These are phyloP conservation scores for Exophiala aquamarina DNA, from an alignment of 2,329 filamentous ascomycete genomes.

Conservation along the genomic window DNA sequence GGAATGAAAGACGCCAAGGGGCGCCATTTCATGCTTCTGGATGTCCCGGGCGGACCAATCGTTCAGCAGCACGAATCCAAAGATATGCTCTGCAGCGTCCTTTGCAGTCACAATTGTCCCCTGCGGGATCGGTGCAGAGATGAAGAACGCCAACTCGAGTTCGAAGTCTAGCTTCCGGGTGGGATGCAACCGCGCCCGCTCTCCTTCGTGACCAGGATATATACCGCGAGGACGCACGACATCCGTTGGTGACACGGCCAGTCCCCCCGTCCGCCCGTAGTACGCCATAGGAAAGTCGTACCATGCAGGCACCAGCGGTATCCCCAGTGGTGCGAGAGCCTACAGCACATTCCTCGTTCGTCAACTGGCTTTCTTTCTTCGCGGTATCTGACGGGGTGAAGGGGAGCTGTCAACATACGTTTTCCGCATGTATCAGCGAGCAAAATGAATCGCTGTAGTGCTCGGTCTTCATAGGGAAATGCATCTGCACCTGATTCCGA, in stretches of 20 bases:
- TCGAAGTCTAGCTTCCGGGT: constrained; percentile 72
- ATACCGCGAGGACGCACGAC: constrained; percentile 4
- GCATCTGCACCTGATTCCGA: constrained; percentile 1
- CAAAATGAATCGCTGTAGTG: constrained; percentile 9
- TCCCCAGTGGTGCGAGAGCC: constrained; percentile 4
- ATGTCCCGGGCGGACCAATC: constrained; percentile 59
- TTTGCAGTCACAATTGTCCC: constrained; percentile 62
- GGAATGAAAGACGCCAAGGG: constrained; percentile 60
- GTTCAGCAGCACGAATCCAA: constrained; percentile 78
- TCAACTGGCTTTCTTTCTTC: constrained; percentile 1
- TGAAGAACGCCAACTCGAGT: constrained; percentile 73
- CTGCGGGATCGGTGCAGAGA: constrained; percentile 63
- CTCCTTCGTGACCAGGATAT: constrained; percentile 33
- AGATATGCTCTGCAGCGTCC: constrained; percentile 68
- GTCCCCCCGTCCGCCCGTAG: constrained; percentile 3
- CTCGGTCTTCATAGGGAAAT: constrained; percentile 6
- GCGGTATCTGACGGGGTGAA: background rate
- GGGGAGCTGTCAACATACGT: background rate
- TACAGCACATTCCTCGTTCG: no score
- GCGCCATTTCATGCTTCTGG: constrained; percentile 30
- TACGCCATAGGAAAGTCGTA: constrained; percentile 5
- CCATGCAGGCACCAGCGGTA: constrained; percentile 1
- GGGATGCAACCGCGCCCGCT: constrained; percentile 49
- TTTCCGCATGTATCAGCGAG: constrained; percentile 9
- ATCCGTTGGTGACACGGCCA: background rate